A percentile compares a stretch with the other conserved stretches of the same genome.
These are phyloP conservation scores for Colletotrichum coccodes DNA, from an alignment of 2,329 filamentous ascomycete species.

Conservation along the genomic window DNA sequence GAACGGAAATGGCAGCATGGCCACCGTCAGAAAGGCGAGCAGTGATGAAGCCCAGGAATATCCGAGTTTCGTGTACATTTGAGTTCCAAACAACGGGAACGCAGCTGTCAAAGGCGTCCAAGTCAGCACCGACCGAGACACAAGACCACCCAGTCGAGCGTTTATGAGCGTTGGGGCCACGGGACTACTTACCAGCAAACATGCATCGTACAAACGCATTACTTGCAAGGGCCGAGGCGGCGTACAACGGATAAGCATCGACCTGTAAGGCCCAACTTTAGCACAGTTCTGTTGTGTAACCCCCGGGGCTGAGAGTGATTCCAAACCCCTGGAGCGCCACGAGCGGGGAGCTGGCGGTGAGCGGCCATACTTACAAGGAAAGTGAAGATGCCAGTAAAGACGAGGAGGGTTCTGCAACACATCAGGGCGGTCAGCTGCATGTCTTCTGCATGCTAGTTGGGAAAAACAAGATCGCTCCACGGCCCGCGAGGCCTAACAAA, in stretches of 20 bases:
- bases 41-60: constrained; percentile 76
- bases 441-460: constrained; percentile 34
- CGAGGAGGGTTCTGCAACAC: constrained; percentile 72
- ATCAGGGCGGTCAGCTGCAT: constrained; percentile 43
- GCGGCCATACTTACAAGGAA: constrained; percentile 73
- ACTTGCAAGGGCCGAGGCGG: constrained; percentile 82
- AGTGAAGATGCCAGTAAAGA: constrained; percentile 87
- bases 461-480: constrained; percentile 40
- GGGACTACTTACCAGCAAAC: constrained; percentile 70
- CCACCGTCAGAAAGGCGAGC: constrained; percentile 69
- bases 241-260: constrained; percentile 80
- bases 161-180: constrained; percentile 29
- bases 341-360: background rate
- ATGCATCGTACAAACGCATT: constrained; percentile 82
- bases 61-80: constrained; percentile 77
- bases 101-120: constrained; percentile 59
- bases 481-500: constrained; percentile 41
- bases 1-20: constrained; percentile 72
- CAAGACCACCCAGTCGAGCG: constrained; percentile 35
- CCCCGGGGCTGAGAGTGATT: constrained; percentile 20
- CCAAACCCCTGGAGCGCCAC: constrained; percentile 32
- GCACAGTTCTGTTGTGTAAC: constrained; percentile 22
- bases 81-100: constrained; percentile 80
- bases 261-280: constrained; percentile 55
- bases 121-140: constrained; percentile 22